Evolutionary conservation across 495 filamentous ascomycete species (phyloP).

Genomic region (Pyrenopolyporus hunteri): DNA sequence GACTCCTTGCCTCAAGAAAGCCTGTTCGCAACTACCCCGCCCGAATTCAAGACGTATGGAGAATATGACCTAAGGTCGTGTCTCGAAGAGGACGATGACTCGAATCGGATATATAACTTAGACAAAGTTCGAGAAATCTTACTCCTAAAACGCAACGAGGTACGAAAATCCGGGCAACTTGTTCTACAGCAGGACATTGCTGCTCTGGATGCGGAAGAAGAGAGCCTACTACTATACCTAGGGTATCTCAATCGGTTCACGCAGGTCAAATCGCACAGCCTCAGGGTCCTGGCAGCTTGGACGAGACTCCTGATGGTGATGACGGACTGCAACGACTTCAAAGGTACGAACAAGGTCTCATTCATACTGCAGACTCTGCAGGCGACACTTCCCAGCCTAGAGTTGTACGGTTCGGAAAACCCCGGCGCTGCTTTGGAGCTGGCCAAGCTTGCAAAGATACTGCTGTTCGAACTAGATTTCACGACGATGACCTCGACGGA

Average conservation of each 20-base stretch:
- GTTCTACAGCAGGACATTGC: slow-evolving; percentile 63
- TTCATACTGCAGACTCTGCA: slow-evolving; percentile 87
- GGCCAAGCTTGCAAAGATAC: slow-evolving; percentile 73
- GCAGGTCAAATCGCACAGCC: slow-evolving; percentile 62
- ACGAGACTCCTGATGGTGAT: slow-evolving; percentile 79
- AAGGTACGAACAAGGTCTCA: slow-evolving; percentile 65
- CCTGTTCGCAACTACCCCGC: slow-evolving; percentile 51
- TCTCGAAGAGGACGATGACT: slow-evolving; percentile 56
- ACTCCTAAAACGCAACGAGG: slow-evolving; percentile 60
- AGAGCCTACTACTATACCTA: slow-evolving; percentile 60
- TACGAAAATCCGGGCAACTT: slow-evolving; percentile 55
- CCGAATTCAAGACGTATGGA: slow-evolving; percentile 60
- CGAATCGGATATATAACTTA: slow-evolving; percentile 60
- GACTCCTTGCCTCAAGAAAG: slow-evolving; percentile 84
- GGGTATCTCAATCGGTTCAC: slow-evolving; percentile 67
- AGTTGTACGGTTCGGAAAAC: slow-evolving; percentile 69
- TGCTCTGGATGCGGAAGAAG: slow-evolving; percentile 63
- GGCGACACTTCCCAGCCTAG: slow-evolving; percentile 82
- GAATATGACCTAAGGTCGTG: slow-evolving; percentile 69
- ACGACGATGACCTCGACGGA: slow-evolving; percentile 45
- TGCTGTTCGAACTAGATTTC: slow-evolving; percentile 76
- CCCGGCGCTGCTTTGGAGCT: slow-evolving; percentile 71
- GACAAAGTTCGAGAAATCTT: slow-evolving; percentile 69
- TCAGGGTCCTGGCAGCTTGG: slow-evolving; percentile 77
- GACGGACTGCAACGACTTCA: slow-evolving; percentile 76